Conservation (phyloP, 2,329 filamentous ascomycete species). For the Epichloe brachyelytri region DNA sequence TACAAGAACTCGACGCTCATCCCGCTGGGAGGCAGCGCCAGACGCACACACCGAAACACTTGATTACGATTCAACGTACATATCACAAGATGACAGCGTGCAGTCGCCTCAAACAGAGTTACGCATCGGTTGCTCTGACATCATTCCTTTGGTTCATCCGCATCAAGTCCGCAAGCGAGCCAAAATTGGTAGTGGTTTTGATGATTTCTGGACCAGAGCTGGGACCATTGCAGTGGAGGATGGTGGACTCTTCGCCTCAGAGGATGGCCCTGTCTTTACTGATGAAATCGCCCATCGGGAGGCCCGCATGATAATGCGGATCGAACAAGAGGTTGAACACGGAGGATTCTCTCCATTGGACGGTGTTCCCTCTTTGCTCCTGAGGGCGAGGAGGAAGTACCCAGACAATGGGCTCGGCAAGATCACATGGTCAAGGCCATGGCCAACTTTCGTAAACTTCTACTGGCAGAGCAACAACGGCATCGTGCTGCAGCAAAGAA, state of each 20-base stretch:
- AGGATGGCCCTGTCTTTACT: conserved; percentile 45
- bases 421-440: conserved; percentile 77
- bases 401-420: conserved; percentile 70
- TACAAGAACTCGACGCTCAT: conserved; percentile 29
- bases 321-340: conserved; percentile 59
- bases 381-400: conserved; percentile 59
- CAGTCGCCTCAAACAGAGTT: conserved; percentile 36
- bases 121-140: conserved; percentile 24
- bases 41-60: conserved; percentile 8
- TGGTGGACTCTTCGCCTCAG: conserved; percentile 40
- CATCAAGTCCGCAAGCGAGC: conserved; percentile 40
- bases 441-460: conserved; percentile 65
- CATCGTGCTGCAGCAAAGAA: conserved; percentile 69
- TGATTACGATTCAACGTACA: conserved; percentile 7
- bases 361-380: conserved; percentile 61
- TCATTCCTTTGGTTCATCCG: conserved; percentile 46
- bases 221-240: conserved; percentile 40
- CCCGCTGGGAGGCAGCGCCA: conserved; percentile 23
- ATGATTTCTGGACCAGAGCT: conserved; percentile 43
- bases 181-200: conserved; percentile 40
- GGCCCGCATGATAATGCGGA: conserved; percentile 52
- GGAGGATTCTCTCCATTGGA: conserved; percentile 59
- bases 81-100: conserved; percentile 11
- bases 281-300: conserved; percentile 53
- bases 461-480: conserved; percentile 64